Conservation (phyloP, 768 basidiomycete species). For the Mycena albidolilacea region DNA sequence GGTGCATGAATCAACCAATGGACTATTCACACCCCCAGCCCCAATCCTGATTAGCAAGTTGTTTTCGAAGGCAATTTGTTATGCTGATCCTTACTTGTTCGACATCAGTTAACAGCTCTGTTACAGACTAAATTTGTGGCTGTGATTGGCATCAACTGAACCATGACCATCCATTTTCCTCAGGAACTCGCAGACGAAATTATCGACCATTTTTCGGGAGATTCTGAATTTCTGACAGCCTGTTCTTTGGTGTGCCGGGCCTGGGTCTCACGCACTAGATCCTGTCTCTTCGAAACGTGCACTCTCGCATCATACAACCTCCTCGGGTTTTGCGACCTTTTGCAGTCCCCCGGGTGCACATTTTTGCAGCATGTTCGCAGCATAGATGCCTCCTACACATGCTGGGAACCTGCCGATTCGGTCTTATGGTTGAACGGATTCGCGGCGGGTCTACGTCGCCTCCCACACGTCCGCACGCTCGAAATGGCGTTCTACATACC, state of each 20-base stretch:
- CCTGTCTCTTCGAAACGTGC: slow-evolving; percentile 53
- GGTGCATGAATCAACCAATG: too few species aligned
- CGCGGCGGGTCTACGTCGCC: neutral
- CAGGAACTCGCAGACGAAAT: slow-evolving; percentile 10
- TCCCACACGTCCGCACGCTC: neutral
- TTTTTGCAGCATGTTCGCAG: neutral
- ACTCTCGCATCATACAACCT: neutral
- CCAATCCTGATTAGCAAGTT: too few species aligned
- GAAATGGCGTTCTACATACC: neutral
- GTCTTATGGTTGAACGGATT: neutral
- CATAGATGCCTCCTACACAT: neutral
- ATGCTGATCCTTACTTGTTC: too few species aligned
- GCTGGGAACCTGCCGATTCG: neutral
- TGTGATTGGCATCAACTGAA: neutral
- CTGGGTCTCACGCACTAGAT: slow-evolving; percentile 57
- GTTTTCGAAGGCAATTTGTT: too few species aligned
- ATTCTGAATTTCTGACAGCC: neutral
- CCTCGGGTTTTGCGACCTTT: neutral
- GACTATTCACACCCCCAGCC: too few species aligned
- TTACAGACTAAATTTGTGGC: too few species aligned
- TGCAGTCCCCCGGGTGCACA: neutral
- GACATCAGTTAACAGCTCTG: too few species aligned
- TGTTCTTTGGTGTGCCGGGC: slow-evolving; percentile 56
- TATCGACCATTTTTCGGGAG: neutral
- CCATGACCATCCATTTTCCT: neutral